Conservation (phyloP, 495 filamentous ascomycete genomes). For the Parachaetomium inaequale region DNA sequence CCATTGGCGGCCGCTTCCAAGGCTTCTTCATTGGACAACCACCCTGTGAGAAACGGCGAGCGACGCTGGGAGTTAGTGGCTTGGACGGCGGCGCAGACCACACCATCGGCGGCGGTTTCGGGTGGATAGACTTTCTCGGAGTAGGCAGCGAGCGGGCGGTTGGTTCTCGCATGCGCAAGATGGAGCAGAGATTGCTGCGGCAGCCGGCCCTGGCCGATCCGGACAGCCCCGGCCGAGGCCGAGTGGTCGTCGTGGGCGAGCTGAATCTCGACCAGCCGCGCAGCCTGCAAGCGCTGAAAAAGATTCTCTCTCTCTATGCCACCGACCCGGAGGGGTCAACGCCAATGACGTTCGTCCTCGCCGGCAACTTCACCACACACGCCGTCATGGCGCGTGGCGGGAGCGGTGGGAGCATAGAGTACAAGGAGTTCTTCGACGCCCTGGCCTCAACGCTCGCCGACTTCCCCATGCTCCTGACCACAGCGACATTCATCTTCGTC, state of each 20-base stretch:
- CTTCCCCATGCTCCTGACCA: conserved; percentile 74
- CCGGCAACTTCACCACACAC: conserved; percentile 78
- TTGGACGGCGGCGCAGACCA: conserved; percentile 51
- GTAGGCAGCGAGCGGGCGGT: conserved; percentile 84
- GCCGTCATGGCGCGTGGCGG: conserved; percentile 68
- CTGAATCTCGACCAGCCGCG: conserved; percentile 78
- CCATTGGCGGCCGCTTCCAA: conserved; percentile 83
- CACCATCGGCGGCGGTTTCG: conserved; percentile 76
- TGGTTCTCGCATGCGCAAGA: conserved; percentile 73
- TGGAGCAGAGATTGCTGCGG: conserved; percentile 54
- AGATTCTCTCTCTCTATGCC: conserved; percentile 67
- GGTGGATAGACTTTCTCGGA: conserved; percentile 95
- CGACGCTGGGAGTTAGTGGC: conserved; percentile 66
- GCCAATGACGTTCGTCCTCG: conserved; percentile 73
- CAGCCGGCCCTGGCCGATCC: conserved; percentile 21
- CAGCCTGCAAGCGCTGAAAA: conserved; percentile 71
- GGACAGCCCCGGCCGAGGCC: conserved; percentile 37
- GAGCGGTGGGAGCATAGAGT: conserved; percentile 75
- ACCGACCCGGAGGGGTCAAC: conserved; percentile 57
- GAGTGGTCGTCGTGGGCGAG: conserved; percentile 73
- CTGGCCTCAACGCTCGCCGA: conserved; percentile 81
- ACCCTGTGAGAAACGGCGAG: conserved; percentile 77
- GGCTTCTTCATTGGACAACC: conserved; percentile 86
- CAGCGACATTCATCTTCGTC: conserved; percentile 82
- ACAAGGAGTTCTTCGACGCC: conserved; percentile 89